Base-by-base conservation (phyloP, 2,329 filamentous ascomycete genomes). In the Aspergillus clavatus region DNA sequence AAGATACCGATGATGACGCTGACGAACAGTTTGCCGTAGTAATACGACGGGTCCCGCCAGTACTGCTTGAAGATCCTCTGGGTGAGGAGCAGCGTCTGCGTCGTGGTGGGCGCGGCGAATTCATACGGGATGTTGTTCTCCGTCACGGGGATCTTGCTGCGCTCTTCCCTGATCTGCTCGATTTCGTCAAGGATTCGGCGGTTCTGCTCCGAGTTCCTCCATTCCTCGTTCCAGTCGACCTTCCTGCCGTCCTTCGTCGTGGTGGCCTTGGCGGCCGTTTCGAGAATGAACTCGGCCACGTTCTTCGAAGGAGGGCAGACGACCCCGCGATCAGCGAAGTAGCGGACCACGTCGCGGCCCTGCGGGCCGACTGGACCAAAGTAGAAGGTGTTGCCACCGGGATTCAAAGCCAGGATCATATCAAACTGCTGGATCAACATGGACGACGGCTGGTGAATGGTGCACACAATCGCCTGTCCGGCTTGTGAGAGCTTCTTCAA, bases 11-110 rank as follows among this genome's bases (percentile, higher is more conserved):
- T 74, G 49, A 88, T 77, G 46, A 87, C 79, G 3, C 81, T 76
- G 26, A 83, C 77, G 65, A 89, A 89, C 21, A 91, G 70, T 61
- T 88, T 89, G 47, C 83, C 82, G 64, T 89, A 89, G 44, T 88
- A 72, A 63, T 90, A 91, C 1, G 80, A 82, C 0, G 86, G 83
- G 50, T 87, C 82, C 11, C 87, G 78, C 85, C 85, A 89, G 69
- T 89, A 83, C 54, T 87, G 80, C 3, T 72, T 71, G 65, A 89
- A 89, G 40, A 84, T 77, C 18, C 87, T 78, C 62, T 82, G 82
- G 3, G 83, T 87, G 16, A 90, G 74, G 59, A 82, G 76, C 3
- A 71, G 71, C 5, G 77, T 86, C 67, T 90, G 87, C 1, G 77
- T 63, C 59, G 67, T 72, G 0, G 81, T 72, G 0, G 85, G 74